These are phyloP conservation scores for Fistulina hepatica DNA, from an alignment of 1,284 basidiomycete genomes.

Conservation along the genomic window DNA sequence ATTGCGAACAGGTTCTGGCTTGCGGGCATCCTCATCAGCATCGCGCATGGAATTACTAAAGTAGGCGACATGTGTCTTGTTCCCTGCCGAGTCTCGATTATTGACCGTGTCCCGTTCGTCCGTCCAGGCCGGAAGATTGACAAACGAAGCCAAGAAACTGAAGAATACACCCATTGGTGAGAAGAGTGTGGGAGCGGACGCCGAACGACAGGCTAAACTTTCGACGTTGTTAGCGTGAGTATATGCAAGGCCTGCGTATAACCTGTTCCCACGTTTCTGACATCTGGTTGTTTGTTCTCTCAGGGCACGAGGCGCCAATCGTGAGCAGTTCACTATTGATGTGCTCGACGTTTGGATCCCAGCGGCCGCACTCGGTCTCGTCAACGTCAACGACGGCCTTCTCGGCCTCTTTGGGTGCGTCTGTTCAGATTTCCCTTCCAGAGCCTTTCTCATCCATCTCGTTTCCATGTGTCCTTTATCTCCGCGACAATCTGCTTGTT, in stretches of 20 bases:
- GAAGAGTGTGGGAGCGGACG: constrained; percentile 58
- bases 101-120: too few relatives aligned
- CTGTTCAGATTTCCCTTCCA: constrained; percentile 1
- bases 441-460: constrained; percentile 6
- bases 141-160: constrained; percentile 46
- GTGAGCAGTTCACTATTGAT: constrained; percentile 76
- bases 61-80: constrained; percentile 23
- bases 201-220: constrained; percentile 52
- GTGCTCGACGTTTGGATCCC: constrained; percentile 83
- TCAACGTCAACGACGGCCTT: constrained; percentile 78
- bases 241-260: background rate
- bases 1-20: constrained; percentile 87
- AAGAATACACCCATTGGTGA: constrained; percentile 35
- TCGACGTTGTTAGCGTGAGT: constrained; percentile 44
- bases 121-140: constrained; percentile 44
- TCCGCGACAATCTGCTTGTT: constrained; percentile 8
- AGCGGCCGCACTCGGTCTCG: constrained; percentile 70
- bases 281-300: background rate
- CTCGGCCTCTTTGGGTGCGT: constrained; percentile 75
- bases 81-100: background rate
- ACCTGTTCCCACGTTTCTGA: constrained; percentile 5
- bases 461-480: constrained; percentile 46
- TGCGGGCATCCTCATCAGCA: constrained; percentile 73
- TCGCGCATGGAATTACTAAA: constrained; percentile 60
- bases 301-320: constrained; percentile 49